Percentiles rank a stretch among this genome's conserved stretches.
Evolutionary conservation across 345 rosid species (phyloP).

Genomic region (Microcos paniculata): DNA sequence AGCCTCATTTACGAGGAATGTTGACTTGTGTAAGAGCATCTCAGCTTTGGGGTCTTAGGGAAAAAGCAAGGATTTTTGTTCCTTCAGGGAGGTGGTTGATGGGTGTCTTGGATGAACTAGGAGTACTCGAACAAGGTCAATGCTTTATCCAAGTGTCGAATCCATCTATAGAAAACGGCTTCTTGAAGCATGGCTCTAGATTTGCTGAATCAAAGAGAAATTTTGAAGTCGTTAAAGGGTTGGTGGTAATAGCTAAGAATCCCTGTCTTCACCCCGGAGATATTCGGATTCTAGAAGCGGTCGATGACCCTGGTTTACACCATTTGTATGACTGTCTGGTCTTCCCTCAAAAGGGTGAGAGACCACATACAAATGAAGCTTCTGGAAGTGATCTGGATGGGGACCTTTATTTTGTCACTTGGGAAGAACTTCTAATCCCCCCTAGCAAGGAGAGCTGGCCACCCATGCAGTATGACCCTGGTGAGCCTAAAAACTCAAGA

Average conservation of each 20-base stretch:
- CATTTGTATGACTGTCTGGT: conserved; percentile 85
- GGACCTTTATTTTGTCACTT: conserved; percentile 83
- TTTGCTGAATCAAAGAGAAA: conserved; percentile 54
- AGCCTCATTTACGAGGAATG: conserved; percentile 89
- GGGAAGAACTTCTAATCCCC: conserved; percentile 90
- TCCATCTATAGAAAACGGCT: conserved; percentile 70
- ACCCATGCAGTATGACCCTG: conserved; percentile 69
- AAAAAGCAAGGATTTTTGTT: conserved; percentile 83
- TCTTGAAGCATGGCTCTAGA: conserved; percentile 72
- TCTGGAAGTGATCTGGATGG: conserved; percentile 99
- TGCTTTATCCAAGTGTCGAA: conserved; percentile 86
- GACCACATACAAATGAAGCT: conserved; percentile 90
- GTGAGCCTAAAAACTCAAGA: conserved; percentile 25
- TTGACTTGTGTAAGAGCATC: conserved; percentile 80
- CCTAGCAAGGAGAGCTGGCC: conserved; percentile 66
- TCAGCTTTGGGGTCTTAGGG: conserved; percentile 87
- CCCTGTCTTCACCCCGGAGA: conserved; percentile 98
- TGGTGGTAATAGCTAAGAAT: conserved; percentile 76
- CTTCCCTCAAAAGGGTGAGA: conserved; percentile 87
- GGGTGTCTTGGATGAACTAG: conserved; percentile 92
- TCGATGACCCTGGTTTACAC: conserved; percentile 68
- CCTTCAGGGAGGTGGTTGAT: conserved; percentile 83
- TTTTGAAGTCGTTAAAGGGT: conserved; percentile 59
- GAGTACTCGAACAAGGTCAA: conserved; percentile 77
- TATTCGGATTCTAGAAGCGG: conserved; percentile 85